Conservation (phyloP, 179 eudicot genomes). For the Actinidia polygama region DNA sequence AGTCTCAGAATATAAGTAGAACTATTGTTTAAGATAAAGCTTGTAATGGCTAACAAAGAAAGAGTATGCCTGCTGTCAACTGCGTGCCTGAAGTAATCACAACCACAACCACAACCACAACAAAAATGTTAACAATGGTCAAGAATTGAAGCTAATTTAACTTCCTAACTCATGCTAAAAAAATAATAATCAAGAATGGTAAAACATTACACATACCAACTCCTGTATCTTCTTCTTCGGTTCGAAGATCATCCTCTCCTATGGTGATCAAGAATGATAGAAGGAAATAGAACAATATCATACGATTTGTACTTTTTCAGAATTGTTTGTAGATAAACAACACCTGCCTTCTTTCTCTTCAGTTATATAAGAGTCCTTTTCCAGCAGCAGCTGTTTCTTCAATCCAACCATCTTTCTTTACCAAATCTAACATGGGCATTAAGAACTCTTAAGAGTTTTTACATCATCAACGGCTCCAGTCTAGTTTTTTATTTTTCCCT, state of each 20-base stretch:
- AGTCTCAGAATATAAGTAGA: too few relatives aligned
- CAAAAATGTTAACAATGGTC: too few relatives aligned
- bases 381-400: conserved; percentile 79
- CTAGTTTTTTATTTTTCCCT: conserved; percentile 60
- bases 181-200: conserved; percentile 66
- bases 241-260: conserved; percentile 81
- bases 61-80: too few relatives aligned
- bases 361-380: conserved; percentile 82
- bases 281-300: conserved; percentile 85
- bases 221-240: conserved; percentile 65
- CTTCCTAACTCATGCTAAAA: too few relatives aligned
- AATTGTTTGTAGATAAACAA: conserved; percentile 78
- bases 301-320: conserved; percentile 86
- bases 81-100: too few relatives aligned
- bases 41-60: too few relatives aligned
- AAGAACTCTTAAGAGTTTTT: conserved; percentile 84
- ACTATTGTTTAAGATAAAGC: too few relatives aligned
- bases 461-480: conserved; percentile 84
- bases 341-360: conserved; percentile 93
- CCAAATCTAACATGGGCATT: conserved; percentile 94
- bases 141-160: too few relatives aligned
- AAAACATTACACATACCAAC: conserved; percentile 76
- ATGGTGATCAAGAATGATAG: conserved; percentile 83
- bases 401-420: conserved; percentile 90
- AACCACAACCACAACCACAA: too few relatives aligned